Evolutionary conservation across 345 rosid species (phyloP).

Genomic region (Viola odorata): DNA sequence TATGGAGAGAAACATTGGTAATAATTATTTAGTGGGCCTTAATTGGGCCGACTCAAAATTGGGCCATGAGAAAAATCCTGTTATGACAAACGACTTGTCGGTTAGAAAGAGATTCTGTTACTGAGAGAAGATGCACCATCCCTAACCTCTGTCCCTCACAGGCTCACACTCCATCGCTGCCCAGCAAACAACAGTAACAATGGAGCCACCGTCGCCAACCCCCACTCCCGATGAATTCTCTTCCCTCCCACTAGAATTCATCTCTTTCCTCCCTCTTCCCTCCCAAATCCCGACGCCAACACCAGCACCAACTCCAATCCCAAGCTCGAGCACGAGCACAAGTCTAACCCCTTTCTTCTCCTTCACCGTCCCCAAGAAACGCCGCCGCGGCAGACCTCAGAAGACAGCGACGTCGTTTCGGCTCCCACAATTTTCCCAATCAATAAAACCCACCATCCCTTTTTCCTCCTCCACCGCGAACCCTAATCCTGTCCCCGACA

Average conservation of each 20-base stretch:
- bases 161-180: no score
- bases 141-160: no score
- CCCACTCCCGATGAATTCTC: conserved; percentile 29
- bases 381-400: conserved; percentile 82
- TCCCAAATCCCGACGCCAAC: conserved; percentile 4
- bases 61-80: no score
- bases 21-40: no score
- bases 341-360: conserved; percentile 37
- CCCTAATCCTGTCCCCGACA: conserved; percentile 26
- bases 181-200: neutral
- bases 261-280: conserved; percentile 32
- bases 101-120: no score
- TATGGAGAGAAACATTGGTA: no score
- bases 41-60: no score
- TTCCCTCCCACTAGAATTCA: conserved; percentile 36
- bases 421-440: conserved; percentile 21
- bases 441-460: conserved; percentile 8
- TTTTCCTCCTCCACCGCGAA: neutral
- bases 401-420: conserved; percentile 45
- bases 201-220: conserved; percentile 41
- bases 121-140: no score
- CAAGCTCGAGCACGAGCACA: conserved; percentile 17
- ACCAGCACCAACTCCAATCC: conserved; percentile 12
- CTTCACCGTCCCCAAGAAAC: conserved; percentile 69
- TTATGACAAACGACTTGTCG: no score